phyloP scores from a whole-genome alignment of 108 stramenopile species.

The Cylindrotheca closterium region DNA sequence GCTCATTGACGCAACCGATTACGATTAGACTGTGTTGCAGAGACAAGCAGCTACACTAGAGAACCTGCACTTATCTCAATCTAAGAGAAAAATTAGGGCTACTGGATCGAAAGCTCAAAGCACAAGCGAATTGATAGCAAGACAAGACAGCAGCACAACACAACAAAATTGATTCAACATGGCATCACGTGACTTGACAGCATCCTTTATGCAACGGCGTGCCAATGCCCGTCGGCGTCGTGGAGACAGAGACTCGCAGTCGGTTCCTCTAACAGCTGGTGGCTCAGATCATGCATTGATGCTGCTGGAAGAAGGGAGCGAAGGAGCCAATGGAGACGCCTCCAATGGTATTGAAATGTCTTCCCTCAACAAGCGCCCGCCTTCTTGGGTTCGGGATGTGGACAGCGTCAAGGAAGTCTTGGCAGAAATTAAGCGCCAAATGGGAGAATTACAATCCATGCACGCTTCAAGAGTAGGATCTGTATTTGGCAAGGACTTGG shows the following conservation, averaged over 20 bases:
- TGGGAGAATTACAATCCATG: slow-evolving; percentile 82
- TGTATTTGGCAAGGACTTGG: slow-evolving; percentile 86
- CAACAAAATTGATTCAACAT: slow-evolving; percentile 41
- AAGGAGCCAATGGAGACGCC: too few species aligned
- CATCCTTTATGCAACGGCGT: slow-evolving; percentile 74
- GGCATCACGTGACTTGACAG: slow-evolving; percentile 88
- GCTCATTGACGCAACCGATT: too few species aligned
- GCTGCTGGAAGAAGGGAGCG: slow-evolving; percentile 41
- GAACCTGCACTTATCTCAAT: too few species aligned
- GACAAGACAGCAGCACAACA: background rate
- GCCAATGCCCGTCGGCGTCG: slow-evolving; percentile 59
- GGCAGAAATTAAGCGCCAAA: slow-evolving; percentile 75
- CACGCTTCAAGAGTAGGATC: slow-evolving; percentile 91
- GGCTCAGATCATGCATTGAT: slow-evolving; percentile 39
- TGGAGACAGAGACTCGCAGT: slow-evolving; percentile 8
- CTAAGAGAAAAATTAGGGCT: too few species aligned
- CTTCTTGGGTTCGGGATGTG: slow-evolving; percentile 83
- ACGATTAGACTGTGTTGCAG: too few species aligned
- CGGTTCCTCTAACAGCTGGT: slow-evolving; percentile 29
- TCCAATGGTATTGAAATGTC: slow-evolving; percentile 50
- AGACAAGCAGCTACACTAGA: too few species aligned
- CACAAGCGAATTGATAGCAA: too few species aligned
- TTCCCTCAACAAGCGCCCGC: slow-evolving; percentile 40
- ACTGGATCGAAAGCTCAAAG: too few species aligned
- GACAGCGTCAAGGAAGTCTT: slow-evolving; percentile 76